Evolutionary conservation across 495 filamentous ascomycete species (phyloP).

Genomic region (Penicillium waksmanii): DNA sequence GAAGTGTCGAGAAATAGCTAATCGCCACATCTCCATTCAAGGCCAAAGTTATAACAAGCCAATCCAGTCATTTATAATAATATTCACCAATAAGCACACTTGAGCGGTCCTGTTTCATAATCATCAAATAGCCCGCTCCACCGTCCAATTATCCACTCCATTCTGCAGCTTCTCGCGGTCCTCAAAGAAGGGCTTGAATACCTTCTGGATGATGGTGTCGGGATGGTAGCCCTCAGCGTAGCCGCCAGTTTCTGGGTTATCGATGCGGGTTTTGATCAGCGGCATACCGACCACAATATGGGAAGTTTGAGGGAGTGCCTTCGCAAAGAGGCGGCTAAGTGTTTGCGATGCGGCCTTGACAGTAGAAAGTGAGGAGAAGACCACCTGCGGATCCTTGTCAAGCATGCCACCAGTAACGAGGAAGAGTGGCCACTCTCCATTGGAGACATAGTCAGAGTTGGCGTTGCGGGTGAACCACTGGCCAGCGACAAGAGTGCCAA

Average conservation of each 20-base stretch:
- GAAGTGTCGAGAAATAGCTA: neutral
- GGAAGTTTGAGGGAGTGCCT: conserved; percentile 7
- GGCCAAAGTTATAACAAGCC: neutral
- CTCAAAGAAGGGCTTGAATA: conserved; percentile 17
- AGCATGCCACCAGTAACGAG: conserved; percentile 17
- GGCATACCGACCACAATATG: conserved; percentile 17
- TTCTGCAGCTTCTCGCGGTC: conserved; percentile 8
- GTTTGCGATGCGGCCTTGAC: conserved; percentile 17
- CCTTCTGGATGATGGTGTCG: conserved; percentile 9
- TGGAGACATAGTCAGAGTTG: conserved; percentile 2
- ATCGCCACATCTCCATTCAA: neutral
- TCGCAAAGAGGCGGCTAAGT: conserved; percentile 10
- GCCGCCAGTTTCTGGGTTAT: conserved; percentile 1
- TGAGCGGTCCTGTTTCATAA: neutral
- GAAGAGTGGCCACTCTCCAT: conserved; percentile 19
- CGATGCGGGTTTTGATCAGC: conserved; percentile 1
- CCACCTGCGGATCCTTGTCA: neutral
- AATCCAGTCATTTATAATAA: no score
- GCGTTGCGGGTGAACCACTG: conserved; percentile 24
- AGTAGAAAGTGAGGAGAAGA: neutral
- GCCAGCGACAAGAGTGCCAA: conserved; percentile 20
- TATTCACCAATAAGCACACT: no score
- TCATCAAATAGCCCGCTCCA: neutral
- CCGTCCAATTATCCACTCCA: neutral
- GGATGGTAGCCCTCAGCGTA: conserved; percentile 7